Conservation (phyloP, 306 rosid genomes). For the Prunus davidiana region DNA sequence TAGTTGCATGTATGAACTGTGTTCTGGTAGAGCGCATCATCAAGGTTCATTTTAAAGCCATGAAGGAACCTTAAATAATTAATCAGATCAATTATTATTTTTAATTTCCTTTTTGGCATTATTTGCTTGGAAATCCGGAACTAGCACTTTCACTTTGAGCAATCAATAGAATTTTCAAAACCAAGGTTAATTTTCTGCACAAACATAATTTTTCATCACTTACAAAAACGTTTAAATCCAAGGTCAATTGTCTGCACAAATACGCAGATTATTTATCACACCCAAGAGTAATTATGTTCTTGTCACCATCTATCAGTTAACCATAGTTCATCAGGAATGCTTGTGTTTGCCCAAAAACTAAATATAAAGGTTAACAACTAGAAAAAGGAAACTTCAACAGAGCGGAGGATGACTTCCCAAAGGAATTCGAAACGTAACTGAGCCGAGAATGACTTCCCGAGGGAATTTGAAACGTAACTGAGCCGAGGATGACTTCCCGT, state of each 20-base stretch:
- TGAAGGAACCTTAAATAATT: background rate
- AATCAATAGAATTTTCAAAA: background rate
- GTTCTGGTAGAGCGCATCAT: background rate
- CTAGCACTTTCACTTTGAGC: background rate
- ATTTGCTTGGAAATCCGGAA: no score
- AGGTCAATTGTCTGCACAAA: background rate
- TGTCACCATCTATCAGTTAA: constrained; percentile 11
- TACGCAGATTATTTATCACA: constrained; percentile 11
- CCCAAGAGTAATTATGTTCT: background rate
- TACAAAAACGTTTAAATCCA: background rate
- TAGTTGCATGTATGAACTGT: background rate
- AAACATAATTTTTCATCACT: background rate
- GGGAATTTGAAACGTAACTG: background rate
- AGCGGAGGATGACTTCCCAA: constrained; percentile 78
- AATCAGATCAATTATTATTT: no score
- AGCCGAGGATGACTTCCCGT: background rate
- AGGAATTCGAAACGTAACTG: background rate
- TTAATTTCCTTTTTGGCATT: no score
- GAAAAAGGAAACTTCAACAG: constrained; percentile 12
- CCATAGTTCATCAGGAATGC: constrained; percentile 5
- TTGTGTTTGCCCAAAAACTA: background rate
- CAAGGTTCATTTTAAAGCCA: background rate
- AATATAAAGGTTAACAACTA: constrained; percentile 12
- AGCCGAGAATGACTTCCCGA: constrained; percentile 47
- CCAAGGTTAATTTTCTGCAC: background rate